These are phyloP conservation scores for Taiwanofungus camphoratus DNA, from an alignment of 1,284 basidiomycete species.

Conservation along the genomic window DNA sequence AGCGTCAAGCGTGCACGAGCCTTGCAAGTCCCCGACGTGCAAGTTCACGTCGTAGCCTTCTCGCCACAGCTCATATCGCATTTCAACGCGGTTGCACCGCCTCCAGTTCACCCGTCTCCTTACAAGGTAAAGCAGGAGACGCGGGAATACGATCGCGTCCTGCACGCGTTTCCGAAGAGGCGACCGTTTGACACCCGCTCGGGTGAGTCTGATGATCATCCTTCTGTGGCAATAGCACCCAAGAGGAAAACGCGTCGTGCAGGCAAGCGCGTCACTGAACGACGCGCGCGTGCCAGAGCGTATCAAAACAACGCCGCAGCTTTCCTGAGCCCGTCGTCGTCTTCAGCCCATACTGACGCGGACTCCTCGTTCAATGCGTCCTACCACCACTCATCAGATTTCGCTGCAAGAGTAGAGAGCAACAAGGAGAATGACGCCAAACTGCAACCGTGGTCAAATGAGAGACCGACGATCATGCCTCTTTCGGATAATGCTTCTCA, in stretches of 20 bases:
- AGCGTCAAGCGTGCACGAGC: constrained; percentile 24
- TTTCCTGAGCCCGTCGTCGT: not conserved
- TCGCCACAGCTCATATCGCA: constrained; percentile 17
- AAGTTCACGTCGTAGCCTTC: constrained; percentile 20
- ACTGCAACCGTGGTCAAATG: not conserved
- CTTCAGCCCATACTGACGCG: not conserved
- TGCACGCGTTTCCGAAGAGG: not conserved
- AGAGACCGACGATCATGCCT: not conserved
- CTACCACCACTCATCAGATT: not conserved
- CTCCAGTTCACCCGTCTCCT: not conserved
- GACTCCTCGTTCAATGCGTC: not conserved
- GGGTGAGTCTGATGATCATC: not conserved
- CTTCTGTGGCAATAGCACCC: no score
- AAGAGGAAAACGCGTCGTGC: not conserved
- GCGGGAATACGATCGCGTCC: not conserved
- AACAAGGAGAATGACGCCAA: constrained; percentile 4
- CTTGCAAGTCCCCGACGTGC: constrained; percentile 15
- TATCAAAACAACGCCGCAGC: not conserved
- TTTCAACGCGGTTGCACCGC: constrained; percentile 13
- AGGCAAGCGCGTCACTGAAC: not conserved
- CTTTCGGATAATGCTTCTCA: no score
- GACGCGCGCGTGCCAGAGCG: not conserved
- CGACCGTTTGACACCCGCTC: not conserved
- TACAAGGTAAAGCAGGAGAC: not conserved
- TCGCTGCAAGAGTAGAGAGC: no score